Percentiles rank a stretch among this genome's conserved stretches.
These are phyloP conservation scores for Grosmannia huntii DNA, from an alignment of 2,329 filamentous ascomycete species.

Conservation along the genomic window DNA sequence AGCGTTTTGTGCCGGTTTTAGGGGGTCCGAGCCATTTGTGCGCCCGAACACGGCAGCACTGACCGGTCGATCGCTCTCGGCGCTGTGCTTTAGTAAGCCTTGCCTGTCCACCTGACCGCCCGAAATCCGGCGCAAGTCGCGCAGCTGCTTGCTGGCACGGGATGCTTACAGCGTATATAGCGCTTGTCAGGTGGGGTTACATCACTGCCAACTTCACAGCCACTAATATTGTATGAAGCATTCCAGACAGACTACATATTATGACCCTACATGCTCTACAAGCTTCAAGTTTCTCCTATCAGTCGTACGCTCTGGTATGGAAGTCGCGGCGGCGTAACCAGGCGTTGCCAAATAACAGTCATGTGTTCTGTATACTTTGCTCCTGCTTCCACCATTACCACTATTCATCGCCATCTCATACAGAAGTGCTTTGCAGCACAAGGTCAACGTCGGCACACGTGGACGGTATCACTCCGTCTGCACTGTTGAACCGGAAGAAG, in stretches of 20 bases:
- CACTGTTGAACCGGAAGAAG: conserved; percentile 4
- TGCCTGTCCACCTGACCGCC: not conserved
- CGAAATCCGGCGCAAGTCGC: not conserved
- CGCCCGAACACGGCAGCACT: not conserved
- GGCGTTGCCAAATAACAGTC: no score
- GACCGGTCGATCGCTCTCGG: not conserved
- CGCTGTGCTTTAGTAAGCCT: not conserved
- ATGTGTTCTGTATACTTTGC: no score
- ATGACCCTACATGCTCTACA: no score
- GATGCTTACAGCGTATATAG: not conserved
- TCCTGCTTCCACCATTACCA: not conserved
- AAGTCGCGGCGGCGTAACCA: no score
- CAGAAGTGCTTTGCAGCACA: not conserved
- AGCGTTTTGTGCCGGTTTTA: not conserved
- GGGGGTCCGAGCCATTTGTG: not conserved
- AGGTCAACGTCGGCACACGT: conserved; percentile 6
- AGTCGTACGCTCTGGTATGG: no score
- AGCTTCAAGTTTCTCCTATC: no score
- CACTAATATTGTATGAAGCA: no score
- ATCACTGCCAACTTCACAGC: no score
- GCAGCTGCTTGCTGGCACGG: no score
- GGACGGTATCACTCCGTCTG: not conserved
- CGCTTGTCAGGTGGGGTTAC: no score
- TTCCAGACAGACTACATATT: no score
- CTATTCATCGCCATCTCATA: not conserved